Evolutionary conservation across 495 filamentous ascomycete species (phyloP).

Genomic region (Friedmanniomyces endolithicus): DNA sequence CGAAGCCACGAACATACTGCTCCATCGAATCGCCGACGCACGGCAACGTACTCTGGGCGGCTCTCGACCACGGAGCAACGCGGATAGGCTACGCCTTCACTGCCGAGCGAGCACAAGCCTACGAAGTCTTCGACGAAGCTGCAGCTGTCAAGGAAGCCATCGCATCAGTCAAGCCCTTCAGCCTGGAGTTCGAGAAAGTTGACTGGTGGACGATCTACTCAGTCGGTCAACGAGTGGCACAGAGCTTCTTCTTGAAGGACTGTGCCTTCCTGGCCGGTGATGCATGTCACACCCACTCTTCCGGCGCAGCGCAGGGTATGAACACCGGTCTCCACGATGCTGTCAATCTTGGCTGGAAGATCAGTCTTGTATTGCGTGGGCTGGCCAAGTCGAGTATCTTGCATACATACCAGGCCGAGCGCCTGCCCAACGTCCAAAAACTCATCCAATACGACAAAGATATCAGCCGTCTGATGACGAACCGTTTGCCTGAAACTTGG

Average conservation of each 20-base stretch:
- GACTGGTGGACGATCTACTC: constrained; percentile 51
- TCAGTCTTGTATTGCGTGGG: constrained; percentile 34
- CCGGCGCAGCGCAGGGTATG: constrained; percentile 41
- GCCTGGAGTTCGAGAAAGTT: constrained; percentile 32
- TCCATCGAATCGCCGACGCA: constrained; percentile 40
- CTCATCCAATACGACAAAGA: constrained; percentile 39
- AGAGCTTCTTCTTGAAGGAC: constrained; percentile 31
- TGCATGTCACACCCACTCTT: constrained; percentile 40
- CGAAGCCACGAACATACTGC: constrained; percentile 36
- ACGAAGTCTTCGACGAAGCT: constrained; percentile 31
- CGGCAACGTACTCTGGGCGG: constrained; percentile 41
- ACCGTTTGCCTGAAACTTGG: constrained; percentile 34
- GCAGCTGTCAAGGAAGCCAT: constrained; percentile 35
- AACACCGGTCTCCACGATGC: constrained; percentile 43
- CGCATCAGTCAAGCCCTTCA: constrained; percentile 36
- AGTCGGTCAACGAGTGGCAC: constrained; percentile 42
- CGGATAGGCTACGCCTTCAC: constrained; percentile 45
- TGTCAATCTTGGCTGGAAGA: constrained; percentile 42
- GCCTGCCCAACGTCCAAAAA: constrained; percentile 31
- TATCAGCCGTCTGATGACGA: constrained; percentile 28
- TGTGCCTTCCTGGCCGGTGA: constrained; percentile 41
- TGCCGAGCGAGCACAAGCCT: constrained; percentile 32
- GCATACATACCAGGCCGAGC: constrained; percentile 34
- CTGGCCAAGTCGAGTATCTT: constrained; percentile 29
- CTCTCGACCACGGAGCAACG: constrained; percentile 37